A percentile compares a stretch with the other conserved stretches of the same genome.
Evolutionary conservation across 75 land plant species (phyloP).

Genomic region (Isoetes taiwanensis): DNA sequence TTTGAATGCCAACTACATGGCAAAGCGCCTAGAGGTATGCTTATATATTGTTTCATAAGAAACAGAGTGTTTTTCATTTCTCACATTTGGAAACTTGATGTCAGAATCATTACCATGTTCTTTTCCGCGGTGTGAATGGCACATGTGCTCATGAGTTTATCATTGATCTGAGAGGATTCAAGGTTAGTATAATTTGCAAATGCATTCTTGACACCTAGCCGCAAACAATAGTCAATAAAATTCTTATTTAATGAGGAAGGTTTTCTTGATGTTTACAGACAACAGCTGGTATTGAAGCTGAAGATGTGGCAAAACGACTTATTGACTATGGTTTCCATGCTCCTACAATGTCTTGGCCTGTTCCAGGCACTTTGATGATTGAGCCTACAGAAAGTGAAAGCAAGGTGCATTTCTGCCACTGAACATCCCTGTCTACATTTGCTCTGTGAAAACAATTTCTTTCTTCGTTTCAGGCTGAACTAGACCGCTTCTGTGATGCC

Average conservation of each 20-base stretch:
- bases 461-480: conserved; percentile 57
- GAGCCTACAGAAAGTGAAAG: conserved; percentile 99
- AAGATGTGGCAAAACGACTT: conserved; percentile 98
- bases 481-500: conserved; percentile 90
- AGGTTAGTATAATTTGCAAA: too few relatives aligned
- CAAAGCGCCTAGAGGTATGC: conserved; percentile 88
- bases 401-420: conserved; percentile 38
- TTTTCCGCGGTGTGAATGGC: conserved; percentile 97
- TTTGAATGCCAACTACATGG: conserved; percentile 98
- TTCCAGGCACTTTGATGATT: conserved; percentile 97
- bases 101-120: conserved; percentile 81
- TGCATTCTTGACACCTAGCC: too few relatives aligned
- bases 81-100: neutral
- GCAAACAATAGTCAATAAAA: too few relatives aligned
- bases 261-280: conserved; percentile 36
- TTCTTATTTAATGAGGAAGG: too few relatives aligned
- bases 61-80: neutral
- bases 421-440: neutral
- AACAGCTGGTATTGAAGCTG: conserved; percentile 91
- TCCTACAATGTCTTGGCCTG: conserved; percentile 99
- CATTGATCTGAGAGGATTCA: conserved; percentile 79
- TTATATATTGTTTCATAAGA: neutral
- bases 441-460: neutral
- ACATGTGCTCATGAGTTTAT: conserved; percentile 98
- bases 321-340: conserved; percentile 99